Percentiles rank a stretch among this genome's conserved stretches.
These are phyloP conservation scores for Nemania diffusa DNA, from an alignment of 2,329 filamentous ascomycete genomes.

Conservation along the genomic window DNA sequence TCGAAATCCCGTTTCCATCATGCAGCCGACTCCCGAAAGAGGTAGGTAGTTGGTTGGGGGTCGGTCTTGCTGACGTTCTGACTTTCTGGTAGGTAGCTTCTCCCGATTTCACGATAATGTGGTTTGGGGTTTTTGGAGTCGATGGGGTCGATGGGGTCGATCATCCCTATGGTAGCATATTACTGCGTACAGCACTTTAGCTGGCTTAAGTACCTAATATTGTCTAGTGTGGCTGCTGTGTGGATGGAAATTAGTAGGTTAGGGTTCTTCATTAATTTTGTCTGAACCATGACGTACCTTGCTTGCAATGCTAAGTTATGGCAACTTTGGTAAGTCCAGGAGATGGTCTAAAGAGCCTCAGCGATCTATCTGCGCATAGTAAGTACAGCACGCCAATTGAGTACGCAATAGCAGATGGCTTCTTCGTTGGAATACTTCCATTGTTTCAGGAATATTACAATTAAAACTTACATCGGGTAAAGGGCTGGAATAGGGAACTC, in stretches of 20 bases:
- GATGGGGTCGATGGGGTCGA: neutral
- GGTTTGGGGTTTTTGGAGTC: constrained; percentile 18
- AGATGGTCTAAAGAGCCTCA: too few relatives aligned
- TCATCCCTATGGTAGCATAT: neutral
- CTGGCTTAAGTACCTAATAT: too few relatives aligned
- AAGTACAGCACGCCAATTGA: neutral
- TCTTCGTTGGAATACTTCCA: neutral
- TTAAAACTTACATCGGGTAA: constrained; percentile 9
- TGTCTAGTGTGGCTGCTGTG: neutral
- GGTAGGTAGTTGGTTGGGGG: constrained; percentile 19
- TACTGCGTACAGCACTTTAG: neutral
- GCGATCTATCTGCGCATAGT: neutral
- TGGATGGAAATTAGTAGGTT: too few relatives aligned
- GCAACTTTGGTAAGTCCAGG: too few relatives aligned
- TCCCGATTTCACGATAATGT: constrained; percentile 9
- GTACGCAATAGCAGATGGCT: neutral
- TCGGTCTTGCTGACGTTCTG: neutral
- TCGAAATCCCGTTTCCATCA: constrained; percentile 2
- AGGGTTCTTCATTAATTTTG: too few relatives aligned
- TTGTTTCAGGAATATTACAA: constrained; percentile 6
- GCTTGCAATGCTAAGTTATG: neutral
- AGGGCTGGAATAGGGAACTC: constrained; percentile 19
- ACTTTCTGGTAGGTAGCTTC: neutral
- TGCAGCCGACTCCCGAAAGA: constrained; percentile 25
- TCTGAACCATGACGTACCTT: constrained; percentile 10